Conservation (phyloP, 2,329 filamentous ascomycete genomes). For the Claviceps cyperi region DNA sequence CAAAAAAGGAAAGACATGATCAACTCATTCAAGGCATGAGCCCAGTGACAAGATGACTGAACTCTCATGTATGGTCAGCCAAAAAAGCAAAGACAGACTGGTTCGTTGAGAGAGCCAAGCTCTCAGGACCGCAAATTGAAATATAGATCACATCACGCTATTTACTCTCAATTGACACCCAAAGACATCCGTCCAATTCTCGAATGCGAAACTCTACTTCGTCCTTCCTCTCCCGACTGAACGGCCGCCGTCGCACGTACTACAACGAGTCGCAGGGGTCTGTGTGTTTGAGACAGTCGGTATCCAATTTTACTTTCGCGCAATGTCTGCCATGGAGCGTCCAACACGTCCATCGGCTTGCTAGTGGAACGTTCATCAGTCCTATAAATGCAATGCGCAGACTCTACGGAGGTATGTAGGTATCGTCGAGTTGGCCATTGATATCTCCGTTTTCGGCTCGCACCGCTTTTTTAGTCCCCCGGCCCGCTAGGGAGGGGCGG, state of each 20-base stretch:
- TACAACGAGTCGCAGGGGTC: background rate
- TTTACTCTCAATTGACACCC: background rate
- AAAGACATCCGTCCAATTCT: background rate
- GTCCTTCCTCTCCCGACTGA: background rate
- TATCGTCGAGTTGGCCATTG: background rate
- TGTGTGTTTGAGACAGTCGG: background rate
- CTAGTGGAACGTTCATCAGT: slow-evolving; percentile 8
- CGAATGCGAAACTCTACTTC: background rate
- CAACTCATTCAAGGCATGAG: background rate
- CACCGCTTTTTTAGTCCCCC: slow-evolving; percentile 19
- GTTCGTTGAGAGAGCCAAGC: background rate
- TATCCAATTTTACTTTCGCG: slow-evolving; percentile 8
- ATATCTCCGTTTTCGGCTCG: slow-evolving; percentile 20
- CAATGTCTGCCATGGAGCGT: slow-evolving; percentile 15
- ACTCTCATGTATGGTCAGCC: background rate
- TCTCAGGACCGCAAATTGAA: background rate
- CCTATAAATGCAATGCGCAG: background rate
- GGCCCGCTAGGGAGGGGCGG: slow-evolving; percentile 9
- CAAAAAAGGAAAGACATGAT: background rate
- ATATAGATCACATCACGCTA: background rate
- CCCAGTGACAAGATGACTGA: background rate
- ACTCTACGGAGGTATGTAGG: background rate
- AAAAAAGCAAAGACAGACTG: background rate
- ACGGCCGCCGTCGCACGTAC: background rate
- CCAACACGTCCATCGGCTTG: slow-evolving; percentile 19